Evolutionary conservation across 306 rosid genomes (phyloP).

Genomic region (Oemleria cerasiformis): DNA sequence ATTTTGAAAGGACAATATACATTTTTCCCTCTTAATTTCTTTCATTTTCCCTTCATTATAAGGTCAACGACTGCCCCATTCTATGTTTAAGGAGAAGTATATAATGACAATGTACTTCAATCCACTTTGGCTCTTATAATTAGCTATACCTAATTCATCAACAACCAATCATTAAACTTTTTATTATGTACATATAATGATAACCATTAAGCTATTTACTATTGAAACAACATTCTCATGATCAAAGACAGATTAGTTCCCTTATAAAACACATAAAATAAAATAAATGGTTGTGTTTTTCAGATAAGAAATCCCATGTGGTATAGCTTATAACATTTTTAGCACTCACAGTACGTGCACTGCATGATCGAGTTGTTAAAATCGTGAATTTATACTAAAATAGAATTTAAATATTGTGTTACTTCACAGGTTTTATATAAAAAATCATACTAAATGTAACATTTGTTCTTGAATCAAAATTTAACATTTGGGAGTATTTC

Average conservation of each 20-base stretch:
- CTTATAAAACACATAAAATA: neutral
- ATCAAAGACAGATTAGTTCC: neutral
- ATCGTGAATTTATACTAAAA: too few relatives aligned
- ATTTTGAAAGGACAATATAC: neutral
- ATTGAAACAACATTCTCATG: neutral
- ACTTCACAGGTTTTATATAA: too few relatives aligned
- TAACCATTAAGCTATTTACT: neutral
- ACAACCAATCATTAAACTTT: slow-evolving; percentile 11
- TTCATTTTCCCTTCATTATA: neutral
- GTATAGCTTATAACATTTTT: too few relatives aligned
- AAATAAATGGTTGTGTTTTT: neutral
- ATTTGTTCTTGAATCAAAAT: too few relatives aligned
- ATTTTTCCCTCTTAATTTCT: neutral
- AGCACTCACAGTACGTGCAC: too few relatives aligned
- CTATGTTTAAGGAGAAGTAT: neutral
- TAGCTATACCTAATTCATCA: slow-evolving; percentile 37
- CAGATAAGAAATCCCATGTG: too few relatives aligned
- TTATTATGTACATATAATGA: too few relatives aligned
- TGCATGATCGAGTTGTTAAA: too few relatives aligned
- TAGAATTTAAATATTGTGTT: too few relatives aligned
- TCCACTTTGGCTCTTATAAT: neutral
- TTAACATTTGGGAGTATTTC: too few relatives aligned
- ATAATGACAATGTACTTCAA: neutral
- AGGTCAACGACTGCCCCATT: neutral
- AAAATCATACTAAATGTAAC: neutral